Evolutionary conservation across 805 yeast genomes (phyloP).

Genomic region (Candida germanica): DNA sequence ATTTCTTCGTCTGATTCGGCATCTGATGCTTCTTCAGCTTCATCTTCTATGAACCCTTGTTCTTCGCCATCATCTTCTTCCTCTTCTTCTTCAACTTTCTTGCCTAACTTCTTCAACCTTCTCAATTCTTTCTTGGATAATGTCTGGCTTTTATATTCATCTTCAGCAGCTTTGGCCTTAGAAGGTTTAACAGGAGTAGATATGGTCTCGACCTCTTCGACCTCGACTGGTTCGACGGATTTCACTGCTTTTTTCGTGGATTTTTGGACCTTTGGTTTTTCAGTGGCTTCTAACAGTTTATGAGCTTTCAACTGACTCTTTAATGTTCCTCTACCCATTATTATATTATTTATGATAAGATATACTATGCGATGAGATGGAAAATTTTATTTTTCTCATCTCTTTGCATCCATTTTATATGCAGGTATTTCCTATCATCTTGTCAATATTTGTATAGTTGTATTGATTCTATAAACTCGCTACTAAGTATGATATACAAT

Average conservation of each 20-base stretch:
- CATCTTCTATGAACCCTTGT: slow-evolving; percentile 17
- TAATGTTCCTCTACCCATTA: slow-evolving; percentile 32
- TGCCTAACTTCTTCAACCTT: slow-evolving; percentile 49
- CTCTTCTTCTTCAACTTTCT: slow-evolving; percentile 28
- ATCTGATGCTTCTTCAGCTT: slow-evolving; percentile 39
- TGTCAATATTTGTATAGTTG: too few species aligned
- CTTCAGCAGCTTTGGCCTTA: slow-evolving; percentile 15
- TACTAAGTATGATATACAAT: too few species aligned
- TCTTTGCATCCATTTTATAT: too few species aligned
- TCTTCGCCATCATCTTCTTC: slow-evolving; percentile 29
- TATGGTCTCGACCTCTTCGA: slow-evolving; percentile 8
- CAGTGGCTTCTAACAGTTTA: slow-evolving; percentile 19
- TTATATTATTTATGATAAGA: slow-evolving; percentile 1
- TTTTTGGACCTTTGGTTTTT: slow-evolving; percentile 22
- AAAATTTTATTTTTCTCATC: slow-evolving; percentile 5
- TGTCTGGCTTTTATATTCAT: slow-evolving; percentile 45
- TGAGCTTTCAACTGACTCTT: slow-evolving; percentile 32
- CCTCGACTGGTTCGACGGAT: slow-evolving; percentile 12
- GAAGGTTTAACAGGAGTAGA: slow-evolving; percentile 13
- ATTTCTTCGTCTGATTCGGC: slow-evolving; percentile 28
- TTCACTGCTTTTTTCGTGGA: slow-evolving; percentile 18
- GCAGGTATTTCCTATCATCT: too few species aligned
- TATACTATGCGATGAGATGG: slow-evolving; percentile 9
- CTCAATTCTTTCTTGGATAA: slow-evolving; percentile 65
- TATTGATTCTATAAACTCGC: too few species aligned